Percentiles rank a stretch among this genome's conserved stretches.
phyloP scores from a whole-genome alignment of 1,139 yeast species.

The Kluyveromyces marxianus region DNA sequence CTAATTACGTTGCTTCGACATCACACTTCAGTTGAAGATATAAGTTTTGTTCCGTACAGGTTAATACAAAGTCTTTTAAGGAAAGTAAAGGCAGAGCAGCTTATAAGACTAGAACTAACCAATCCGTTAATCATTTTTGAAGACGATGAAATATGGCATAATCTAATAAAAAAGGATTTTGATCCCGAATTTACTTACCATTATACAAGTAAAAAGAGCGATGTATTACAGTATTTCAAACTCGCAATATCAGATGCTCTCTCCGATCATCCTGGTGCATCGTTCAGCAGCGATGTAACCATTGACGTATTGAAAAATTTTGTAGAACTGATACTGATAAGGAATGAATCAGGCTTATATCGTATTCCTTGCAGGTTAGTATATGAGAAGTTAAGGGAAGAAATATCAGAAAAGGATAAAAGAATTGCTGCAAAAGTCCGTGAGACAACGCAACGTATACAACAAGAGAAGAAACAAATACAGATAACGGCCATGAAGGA shows the following conservation, averaged over 20 bases:
- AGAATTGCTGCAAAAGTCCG: conserved; percentile 45
- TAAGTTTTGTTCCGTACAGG: conserved; percentile 45
- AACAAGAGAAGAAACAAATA: conserved; percentile 40
- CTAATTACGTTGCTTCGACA: conserved; percentile 22
- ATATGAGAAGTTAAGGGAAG: conserved; percentile 39
- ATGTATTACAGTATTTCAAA: conserved; percentile 31
- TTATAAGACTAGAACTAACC: conserved; percentile 37
- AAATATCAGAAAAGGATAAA: conserved; percentile 41
- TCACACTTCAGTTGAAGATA: conserved; percentile 28
- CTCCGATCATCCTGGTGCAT: neutral
- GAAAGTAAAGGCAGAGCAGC: conserved; percentile 42
- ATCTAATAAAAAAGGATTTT: conserved; percentile 41
- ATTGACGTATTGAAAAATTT: conserved; percentile 1
- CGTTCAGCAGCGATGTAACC: conserved; percentile 11
- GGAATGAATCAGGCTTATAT: conserved; percentile 10
- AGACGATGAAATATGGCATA: conserved; percentile 47
- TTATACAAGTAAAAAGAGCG: conserved; percentile 16
- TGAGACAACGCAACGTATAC: conserved; percentile 36
- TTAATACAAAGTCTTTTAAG: conserved; percentile 39
- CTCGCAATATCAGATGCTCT: conserved; percentile 6
- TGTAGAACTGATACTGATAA: neutral
- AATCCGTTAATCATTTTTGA: conserved; percentile 42
- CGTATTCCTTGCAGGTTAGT: conserved; percentile 34
- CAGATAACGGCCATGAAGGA: conserved; percentile 35
- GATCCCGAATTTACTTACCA: conserved; percentile 7